Evolutionary conservation across 768 basidiomycete species (phyloP), one percentile per base, ranked within the genome.

Genomic region (Lactifluus subvellereus): DNA sequence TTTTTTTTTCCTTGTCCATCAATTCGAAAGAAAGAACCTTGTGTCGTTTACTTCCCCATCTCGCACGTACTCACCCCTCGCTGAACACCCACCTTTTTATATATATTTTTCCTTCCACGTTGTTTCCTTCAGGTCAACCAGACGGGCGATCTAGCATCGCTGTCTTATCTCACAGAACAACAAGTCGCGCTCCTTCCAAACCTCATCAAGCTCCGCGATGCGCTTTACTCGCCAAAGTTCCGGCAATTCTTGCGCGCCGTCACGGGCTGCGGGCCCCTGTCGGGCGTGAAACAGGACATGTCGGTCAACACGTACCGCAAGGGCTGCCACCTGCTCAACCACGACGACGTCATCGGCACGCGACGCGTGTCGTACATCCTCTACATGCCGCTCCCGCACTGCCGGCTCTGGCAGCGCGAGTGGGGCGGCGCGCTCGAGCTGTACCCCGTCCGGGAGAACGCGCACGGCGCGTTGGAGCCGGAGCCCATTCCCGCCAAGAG

Each of bases 291-390:
- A 73, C 94, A 93, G 71, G 96, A 98, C 78, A 94, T 95, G 85
- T 91, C 91, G 48, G 88, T 96, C 63, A 94, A 93, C 71, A 86
- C 89, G 8, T 98, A 98, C 75, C 88, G 86, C 20, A 84, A 87
- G 65, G 92, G 94, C 50, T 97, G 88, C 73, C 94, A 98, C 75
- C 83, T 98, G 10, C 86, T 98, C 70, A 92, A 96, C 74, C 96
- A 98, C 78, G 96, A 98, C 85, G 96, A 98, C 73, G 95, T 96
- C 30, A 98, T 98, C 71, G 94, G 94, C 64, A 84, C 93, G 8
- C 88, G 96, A 30, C 84, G 93, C 47, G 89, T 98, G 57, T 95
- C 92, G 1, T 98, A 96, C 78, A 96, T 98, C 75, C 86, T 98
- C 54, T 98, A 98, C 77, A 89, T 98, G 82, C 95, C 95, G 20